phyloP scores from a whole-genome alignment of 108 stramenopile species.

The Epithemia pelagica region DNA sequence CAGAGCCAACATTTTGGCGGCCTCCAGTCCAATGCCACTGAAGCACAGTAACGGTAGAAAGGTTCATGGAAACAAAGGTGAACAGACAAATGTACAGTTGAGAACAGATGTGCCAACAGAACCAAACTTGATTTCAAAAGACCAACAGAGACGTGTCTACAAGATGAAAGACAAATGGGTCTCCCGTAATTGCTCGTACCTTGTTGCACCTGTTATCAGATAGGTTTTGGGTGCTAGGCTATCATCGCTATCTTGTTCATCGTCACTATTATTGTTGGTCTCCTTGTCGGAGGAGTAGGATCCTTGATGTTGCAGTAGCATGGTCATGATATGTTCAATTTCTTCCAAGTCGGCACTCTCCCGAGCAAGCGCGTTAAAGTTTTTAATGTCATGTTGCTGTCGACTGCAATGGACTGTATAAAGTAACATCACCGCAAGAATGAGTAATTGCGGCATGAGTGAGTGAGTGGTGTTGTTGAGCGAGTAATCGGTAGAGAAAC shows the following conservation, averaged over 20 bases:
- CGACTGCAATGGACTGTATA: background rate
- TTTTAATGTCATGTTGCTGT: background rate
- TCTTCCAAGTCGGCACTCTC: background rate
- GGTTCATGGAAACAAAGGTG: background rate
- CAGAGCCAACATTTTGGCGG: slow-evolving; percentile 25
- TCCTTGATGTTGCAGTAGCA: background rate
- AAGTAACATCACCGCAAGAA: background rate
- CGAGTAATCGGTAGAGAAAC: too few species aligned
- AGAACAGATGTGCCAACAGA: background rate
- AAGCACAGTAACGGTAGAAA: background rate
- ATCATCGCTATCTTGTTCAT: too few species aligned
- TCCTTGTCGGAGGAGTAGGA: too few species aligned
- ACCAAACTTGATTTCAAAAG: too few species aligned
- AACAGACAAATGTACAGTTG: background rate
- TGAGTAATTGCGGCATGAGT: background rate
- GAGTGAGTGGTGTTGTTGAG: too few species aligned
- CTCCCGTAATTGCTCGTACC: background rate
- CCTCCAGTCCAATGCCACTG: slow-evolving; percentile 34
- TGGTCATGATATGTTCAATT: background rate
- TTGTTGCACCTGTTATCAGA: background rate
- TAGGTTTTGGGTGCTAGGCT: background rate
- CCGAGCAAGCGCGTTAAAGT: background rate
- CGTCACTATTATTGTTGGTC: too few species aligned
- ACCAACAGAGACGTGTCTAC: too few species aligned
- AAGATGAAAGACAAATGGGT: background rate